These are phyloP conservation scores for Bruguiera parviflora DNA, from an alignment of 345 rosid species.

Conservation along the genomic window DNA sequence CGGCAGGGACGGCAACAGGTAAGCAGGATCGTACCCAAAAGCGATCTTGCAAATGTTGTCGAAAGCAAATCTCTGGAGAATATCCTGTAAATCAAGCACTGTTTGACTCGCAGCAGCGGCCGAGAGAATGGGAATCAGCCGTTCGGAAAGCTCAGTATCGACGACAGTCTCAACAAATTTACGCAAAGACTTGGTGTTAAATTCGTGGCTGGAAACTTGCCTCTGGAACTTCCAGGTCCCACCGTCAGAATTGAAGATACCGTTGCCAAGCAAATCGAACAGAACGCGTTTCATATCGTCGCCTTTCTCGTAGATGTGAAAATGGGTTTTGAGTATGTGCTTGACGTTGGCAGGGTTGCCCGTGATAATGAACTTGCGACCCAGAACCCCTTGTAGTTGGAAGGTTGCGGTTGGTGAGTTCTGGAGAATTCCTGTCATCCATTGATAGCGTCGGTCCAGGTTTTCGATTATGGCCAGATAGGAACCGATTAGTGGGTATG, in stretches of 20 bases:
- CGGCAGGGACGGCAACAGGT: constrained; percentile 42
- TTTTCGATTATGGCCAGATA: constrained; percentile 33
- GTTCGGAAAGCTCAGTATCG: constrained; percentile 46
- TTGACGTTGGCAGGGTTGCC: constrained; percentile 59
- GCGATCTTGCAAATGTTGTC: constrained; percentile 73
- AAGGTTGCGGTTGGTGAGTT: constrained; percentile 54
- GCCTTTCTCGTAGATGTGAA: constrained; percentile 56
- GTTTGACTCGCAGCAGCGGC: constrained; percentile 25
- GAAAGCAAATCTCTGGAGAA: constrained; percentile 61
- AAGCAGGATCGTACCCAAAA: constrained; percentile 61
- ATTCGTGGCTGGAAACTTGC: constrained; percentile 66
- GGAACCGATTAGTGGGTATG: constrained; percentile 55
- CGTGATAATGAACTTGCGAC: constrained; percentile 37
- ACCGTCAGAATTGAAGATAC: constrained; percentile 67
- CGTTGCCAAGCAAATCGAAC: constrained; percentile 64
- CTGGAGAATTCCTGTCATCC: constrained; percentile 49
- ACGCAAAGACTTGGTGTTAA: constrained; percentile 62
- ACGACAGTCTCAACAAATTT: constrained; percentile 58
- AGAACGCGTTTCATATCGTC: constrained; percentile 17
- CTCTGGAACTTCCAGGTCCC: constrained; percentile 66
- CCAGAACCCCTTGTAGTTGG: constrained; percentile 35
- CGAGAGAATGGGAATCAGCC: constrained; percentile 57
- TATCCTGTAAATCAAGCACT: constrained; percentile 51
- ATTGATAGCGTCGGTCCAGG: constrained; percentile 41
- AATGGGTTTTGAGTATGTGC: constrained; percentile 58